These are phyloP conservation scores for Solanum hybrid DNA, from an alignment of 305 asterid genomes.

Conservation along the genomic window DNA sequence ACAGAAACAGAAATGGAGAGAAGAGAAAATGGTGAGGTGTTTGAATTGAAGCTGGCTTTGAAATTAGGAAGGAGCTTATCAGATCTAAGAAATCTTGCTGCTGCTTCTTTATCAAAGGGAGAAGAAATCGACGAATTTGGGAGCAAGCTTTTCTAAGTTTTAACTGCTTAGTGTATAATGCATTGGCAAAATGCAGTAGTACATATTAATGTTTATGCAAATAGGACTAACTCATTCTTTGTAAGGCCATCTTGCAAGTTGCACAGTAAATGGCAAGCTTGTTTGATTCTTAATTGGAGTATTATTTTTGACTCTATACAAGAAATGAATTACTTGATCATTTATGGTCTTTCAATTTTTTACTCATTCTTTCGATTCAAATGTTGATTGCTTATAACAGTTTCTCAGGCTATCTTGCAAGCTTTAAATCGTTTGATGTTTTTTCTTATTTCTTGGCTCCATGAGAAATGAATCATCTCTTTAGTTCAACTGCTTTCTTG, in stretches of 20 bases:
- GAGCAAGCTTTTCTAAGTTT: slow-evolving; percentile 20
- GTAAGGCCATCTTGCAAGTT: neutral
- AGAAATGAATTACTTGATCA: neutral
- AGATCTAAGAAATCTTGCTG: slow-evolving; percentile 44
- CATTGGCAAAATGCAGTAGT: slow-evolving; percentile 26
- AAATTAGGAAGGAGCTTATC: slow-evolving; percentile 61
- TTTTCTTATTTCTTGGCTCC: neutral
- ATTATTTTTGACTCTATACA: neutral
- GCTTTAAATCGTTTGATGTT: neutral
- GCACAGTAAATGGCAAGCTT: neutral
- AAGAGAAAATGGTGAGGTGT: slow-evolving; percentile 57
- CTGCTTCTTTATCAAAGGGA: slow-evolving; percentile 3
- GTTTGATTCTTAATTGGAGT: neutral
- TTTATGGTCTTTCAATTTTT: neutral
- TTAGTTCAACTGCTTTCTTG: neutral
- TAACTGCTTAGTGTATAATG: slow-evolving; percentile 19
- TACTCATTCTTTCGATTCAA: neutral
- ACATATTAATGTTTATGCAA: slow-evolving; percentile 29
- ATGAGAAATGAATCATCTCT: neutral
- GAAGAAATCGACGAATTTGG: slow-evolving; percentile 16
- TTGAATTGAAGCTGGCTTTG: slow-evolving; percentile 49
- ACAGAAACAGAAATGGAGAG: slow-evolving; percentile 26
- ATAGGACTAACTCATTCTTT: slow-evolving; percentile 1
- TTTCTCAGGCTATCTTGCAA: neutral
- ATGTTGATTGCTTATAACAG: neutral